Percentiles rank a stretch among this genome's conserved stretches.
Evolutionary conservation across 352 stramenopile species (phyloP).

Genomic region (Phytophthora syringae): DNA sequence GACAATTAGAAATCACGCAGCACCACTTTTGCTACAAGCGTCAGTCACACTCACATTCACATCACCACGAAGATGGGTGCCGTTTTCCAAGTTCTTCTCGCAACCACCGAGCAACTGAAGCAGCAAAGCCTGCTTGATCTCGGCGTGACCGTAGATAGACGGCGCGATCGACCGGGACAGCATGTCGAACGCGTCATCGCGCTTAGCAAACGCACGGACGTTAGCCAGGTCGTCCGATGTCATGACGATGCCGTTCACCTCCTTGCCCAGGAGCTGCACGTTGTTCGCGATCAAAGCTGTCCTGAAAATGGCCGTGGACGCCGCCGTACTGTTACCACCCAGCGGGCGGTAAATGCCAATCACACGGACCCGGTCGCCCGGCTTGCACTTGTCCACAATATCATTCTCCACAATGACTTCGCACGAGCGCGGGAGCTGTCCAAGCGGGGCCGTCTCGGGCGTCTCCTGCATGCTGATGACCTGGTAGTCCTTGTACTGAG

Average conservation of each 20-base stretch:
- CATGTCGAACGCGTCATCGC: slow-evolving; percentile 91
- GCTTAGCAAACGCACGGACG: slow-evolving; percentile 93
- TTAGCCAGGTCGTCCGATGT: slow-evolving; percentile 91
- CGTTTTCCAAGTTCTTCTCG: slow-evolving; percentile 98
- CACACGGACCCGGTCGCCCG: slow-evolving; percentile 96
- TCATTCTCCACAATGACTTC: slow-evolving; percentile 99
- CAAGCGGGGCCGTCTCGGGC: slow-evolving; percentile 95
- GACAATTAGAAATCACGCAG: neutral
- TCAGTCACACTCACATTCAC: slow-evolving; percentile 91
- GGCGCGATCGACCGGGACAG: slow-evolving; percentile 95
- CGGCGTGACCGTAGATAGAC: slow-evolving; percentile 98
- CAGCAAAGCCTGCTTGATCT: slow-evolving; percentile 96
- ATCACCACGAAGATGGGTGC: slow-evolving; percentile 99
- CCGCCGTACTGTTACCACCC: slow-evolving; percentile 72
- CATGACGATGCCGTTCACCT: slow-evolving; percentile 95
- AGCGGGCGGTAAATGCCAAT: slow-evolving; percentile 96
- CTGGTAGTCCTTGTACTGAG: slow-evolving; percentile 99
- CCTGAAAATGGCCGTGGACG: slow-evolving; percentile 93
- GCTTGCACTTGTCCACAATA: slow-evolving; percentile 98
- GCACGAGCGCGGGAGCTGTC: slow-evolving; percentile 96
- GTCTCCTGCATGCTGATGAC: slow-evolving; percentile 90
- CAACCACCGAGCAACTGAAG: slow-evolving; percentile 90
- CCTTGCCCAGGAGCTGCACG: slow-evolving; percentile 94
- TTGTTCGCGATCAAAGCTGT: slow-evolving; percentile 98
- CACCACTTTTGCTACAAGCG: neutral